A percentile compares a stretch with the other conserved stretches of the same genome.
phyloP scores from a whole-genome alignment of 441 rosid genomes.

The Breynia disticha region DNA sequence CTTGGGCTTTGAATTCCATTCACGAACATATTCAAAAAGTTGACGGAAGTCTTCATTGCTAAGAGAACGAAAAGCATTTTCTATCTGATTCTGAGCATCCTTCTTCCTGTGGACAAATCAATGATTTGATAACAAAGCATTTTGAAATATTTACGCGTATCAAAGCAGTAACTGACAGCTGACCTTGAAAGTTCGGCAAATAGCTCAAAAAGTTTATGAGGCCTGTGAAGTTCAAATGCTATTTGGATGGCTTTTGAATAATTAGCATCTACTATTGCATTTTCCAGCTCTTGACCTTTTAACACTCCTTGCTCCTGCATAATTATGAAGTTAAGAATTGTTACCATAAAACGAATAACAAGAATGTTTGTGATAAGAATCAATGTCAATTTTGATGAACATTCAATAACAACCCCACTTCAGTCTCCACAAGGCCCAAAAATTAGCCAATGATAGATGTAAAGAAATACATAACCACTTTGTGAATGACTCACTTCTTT shows the following conservation, averaged over 20 bases:
- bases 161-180: background rate
- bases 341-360: too few species aligned
- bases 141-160: constrained; percentile 1
- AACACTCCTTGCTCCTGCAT: constrained; percentile 70
- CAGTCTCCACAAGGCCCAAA: too few species aligned
- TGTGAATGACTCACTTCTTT: constrained; percentile 51
- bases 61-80: constrained; percentile 55
- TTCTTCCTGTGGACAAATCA: constrained; percentile 39
- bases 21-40: constrained; percentile 78
- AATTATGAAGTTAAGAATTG: constrained; percentile 10
- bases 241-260: constrained; percentile 68
- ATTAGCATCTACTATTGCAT: constrained; percentile 73
- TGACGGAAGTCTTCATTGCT: constrained; percentile 54
- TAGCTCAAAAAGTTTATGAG: constrained; percentile 68
- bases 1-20: constrained; percentile 94
- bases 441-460: background rate
- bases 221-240: constrained; percentile 79
- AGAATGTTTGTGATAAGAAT: background rate
- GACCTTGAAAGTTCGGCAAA: constrained; percentile 70
- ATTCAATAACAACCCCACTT: too few species aligned
- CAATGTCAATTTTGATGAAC: background rate
- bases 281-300: constrained; percentile 83
- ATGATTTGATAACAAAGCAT: constrained; percentile 9
- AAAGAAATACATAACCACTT: background rate
- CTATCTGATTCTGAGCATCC: constrained; percentile 42